Evolutionary conservation across 1,139 yeast genomes (phyloP).

Genomic region (Candida pseudoviswanathii): DNA sequence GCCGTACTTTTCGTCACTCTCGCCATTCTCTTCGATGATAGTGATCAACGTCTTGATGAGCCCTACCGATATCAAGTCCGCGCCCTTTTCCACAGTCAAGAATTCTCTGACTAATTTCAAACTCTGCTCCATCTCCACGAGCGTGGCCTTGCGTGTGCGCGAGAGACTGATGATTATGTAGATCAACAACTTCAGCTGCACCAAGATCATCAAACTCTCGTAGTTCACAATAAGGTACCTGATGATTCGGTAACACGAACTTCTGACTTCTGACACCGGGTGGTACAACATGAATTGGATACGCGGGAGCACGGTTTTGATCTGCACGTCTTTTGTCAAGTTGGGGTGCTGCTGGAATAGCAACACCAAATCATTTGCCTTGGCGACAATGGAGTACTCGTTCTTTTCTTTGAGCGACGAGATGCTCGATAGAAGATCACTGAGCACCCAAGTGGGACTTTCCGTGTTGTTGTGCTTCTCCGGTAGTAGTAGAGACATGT

Average conservation of each 20-base stretch:
- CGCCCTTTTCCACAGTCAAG: constrained; percentile 58
- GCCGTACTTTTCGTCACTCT: constrained; percentile 13
- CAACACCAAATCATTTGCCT: constrained; percentile 64
- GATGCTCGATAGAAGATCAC: constrained; percentile 34
- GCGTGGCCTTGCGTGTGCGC: constrained; percentile 39
- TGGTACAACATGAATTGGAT: constrained; percentile 64
- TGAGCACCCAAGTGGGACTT: constrained; percentile 41
- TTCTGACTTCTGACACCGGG: constrained; percentile 62
- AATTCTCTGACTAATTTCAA: constrained; percentile 68
- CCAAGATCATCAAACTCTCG: constrained; percentile 49
- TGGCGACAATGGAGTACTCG: constrained; percentile 51
- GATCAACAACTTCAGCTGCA: constrained; percentile 58
- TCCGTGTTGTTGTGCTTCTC: constrained; percentile 20
- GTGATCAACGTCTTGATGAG: constrained; percentile 73
- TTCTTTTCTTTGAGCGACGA: constrained; percentile 34
- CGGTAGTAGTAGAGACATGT: constrained; percentile 3
- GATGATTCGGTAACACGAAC: constrained; percentile 75
- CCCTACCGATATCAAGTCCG: constrained; percentile 60
- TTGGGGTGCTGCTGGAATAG: constrained; percentile 62
- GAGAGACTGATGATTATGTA: constrained; percentile 68
- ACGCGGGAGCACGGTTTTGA: constrained; percentile 61
- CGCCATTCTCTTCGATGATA: constrained; percentile 61
- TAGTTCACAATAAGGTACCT: constrained; percentile 61
- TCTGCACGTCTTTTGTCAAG: constrained; percentile 64
- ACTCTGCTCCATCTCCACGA: constrained; percentile 78